phyloP scores from a whole-genome alignment of 495 filamentous ascomycete species.

The Neurospora tetrasperma region DNA sequence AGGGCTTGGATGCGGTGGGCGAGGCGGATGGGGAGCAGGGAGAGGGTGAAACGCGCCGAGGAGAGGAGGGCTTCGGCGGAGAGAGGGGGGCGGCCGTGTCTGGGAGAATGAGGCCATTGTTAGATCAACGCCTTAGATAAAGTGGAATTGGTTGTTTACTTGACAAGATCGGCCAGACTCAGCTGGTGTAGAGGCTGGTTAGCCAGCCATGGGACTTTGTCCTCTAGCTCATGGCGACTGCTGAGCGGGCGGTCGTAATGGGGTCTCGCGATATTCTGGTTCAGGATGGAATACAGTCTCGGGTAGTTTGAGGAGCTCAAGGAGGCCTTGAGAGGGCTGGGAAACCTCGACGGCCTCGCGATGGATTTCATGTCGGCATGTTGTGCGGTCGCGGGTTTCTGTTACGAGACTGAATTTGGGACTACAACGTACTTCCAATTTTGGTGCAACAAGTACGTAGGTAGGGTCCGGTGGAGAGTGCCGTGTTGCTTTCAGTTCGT shows the following conservation, averaged over 20 bases:
- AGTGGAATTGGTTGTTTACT: slow-evolving; percentile 37
- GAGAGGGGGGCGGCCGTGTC: slow-evolving; percentile 84
- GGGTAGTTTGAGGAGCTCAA: neutral
- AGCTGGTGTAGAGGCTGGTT: slow-evolving; percentile 68
- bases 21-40: slow-evolving; percentile 83
- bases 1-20: slow-evolving; percentile 88
- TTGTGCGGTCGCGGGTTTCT: slow-evolving; percentile 6
- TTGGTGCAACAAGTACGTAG: neutral
- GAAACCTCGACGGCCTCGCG: slow-evolving; percentile 29
- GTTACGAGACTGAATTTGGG: neutral
- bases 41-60: slow-evolving; percentile 91
- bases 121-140: neutral
- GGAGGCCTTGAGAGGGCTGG: slow-evolving; percentile 20
- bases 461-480: neutral
- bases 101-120: slow-evolving; percentile 19
- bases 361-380: slow-evolving; percentile 38
- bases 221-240: slow-evolving; percentile 30
- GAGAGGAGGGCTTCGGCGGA: slow-evolving; percentile 66
- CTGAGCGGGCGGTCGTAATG: neutral
- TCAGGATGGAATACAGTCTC: neutral
- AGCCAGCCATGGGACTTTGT: slow-evolving; percentile 69
- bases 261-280: neutral
- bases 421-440: neutral
- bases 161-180: slow-evolving; percentile 79
- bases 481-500: neutral